A percentile compares a stretch with the other conserved stretches of the same genome.
phyloP scores from a whole-genome alignment of 192 early-diverging fungal species.

The Rhizophlyctis rosea region DNA sequence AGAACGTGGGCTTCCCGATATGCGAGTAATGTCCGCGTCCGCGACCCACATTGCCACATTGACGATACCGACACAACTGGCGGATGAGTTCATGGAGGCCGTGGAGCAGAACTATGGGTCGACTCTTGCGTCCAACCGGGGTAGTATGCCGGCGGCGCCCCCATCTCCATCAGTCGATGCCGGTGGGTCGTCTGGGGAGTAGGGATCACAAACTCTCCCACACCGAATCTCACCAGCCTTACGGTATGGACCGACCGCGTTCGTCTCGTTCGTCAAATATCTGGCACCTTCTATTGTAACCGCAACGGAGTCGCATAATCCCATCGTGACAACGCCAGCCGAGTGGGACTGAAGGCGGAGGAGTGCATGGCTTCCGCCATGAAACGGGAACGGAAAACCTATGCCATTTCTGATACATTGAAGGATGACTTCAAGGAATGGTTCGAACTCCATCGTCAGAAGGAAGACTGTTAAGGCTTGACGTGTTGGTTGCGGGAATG shows the following conservation, averaged over 20 bases:
- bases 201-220: background rate
- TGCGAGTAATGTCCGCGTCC: background rate
- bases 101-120: constrained; percentile 1
- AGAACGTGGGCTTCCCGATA: constrained; percentile 6
- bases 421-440: constrained; percentile 4
- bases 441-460: constrained; percentile 13
- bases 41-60: constrained; percentile 12
- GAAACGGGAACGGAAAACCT: constrained; percentile 9
- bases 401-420: constrained; percentile 12
- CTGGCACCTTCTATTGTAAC: background rate
- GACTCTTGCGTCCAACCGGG: too few species aligned
- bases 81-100: constrained; percentile 11
- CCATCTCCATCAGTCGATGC: background rate
- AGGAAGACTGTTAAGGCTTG: too few species aligned
- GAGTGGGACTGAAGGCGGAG: constrained; percentile 3
- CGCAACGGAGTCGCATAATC: background rate
- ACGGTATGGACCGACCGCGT: constrained; percentile 21
- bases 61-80: background rate
- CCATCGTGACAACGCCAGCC: background rate
- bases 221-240: background rate
- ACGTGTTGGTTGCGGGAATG: too few species aligned
- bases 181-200: too few species aligned
- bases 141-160: background rate
- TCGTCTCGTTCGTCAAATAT: constrained; percentile 6
- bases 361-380: constrained; percentile 4